Conservation (phyloP, 208 protist species). For the Porcisia deanei region DNA sequence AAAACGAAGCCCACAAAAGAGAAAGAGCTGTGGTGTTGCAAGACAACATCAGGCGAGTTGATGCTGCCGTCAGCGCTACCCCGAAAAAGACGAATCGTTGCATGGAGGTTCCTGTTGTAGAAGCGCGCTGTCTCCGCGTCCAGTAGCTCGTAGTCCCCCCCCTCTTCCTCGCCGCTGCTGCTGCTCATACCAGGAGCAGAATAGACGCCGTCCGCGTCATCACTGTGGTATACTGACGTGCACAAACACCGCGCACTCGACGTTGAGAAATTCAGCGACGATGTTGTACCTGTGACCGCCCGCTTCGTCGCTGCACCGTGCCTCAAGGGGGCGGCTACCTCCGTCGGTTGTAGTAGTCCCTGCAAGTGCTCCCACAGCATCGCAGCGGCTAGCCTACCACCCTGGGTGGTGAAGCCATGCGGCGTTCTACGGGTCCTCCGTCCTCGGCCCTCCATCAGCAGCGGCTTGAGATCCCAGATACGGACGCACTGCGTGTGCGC, state of each 20-base stretch:
- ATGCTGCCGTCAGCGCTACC: slow-evolving; percentile 55
- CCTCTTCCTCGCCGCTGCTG: slow-evolving; percentile 26
- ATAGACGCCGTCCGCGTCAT: slow-evolving; percentile 15
- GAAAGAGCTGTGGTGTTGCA: slow-evolving; percentile 58
- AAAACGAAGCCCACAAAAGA: slow-evolving; percentile 71
- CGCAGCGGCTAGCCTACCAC: slow-evolving; percentile 30
- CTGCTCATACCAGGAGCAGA: slow-evolving; percentile 6
- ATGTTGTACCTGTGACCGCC: background rate
- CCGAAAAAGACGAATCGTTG: slow-evolving; percentile 59
- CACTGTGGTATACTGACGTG: background rate
- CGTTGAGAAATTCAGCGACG: background rate
- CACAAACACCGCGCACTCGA: background rate
- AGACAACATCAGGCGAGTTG: slow-evolving; percentile 43
- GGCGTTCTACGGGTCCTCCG: slow-evolving; percentile 22
- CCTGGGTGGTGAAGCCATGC: slow-evolving; percentile 21
- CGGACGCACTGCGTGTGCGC: slow-evolving; percentile 41
- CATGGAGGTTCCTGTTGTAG: slow-evolving; percentile 57
- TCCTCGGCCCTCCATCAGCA: slow-evolving; percentile 55
- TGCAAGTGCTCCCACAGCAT: slow-evolving; percentile 49
- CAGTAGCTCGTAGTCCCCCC: slow-evolving; percentile 31
- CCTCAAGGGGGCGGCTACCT: slow-evolving; percentile 1
- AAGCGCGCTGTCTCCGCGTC: slow-evolving; percentile 50
- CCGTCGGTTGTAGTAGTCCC: slow-evolving; percentile 32
- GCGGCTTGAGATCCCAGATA: slow-evolving; percentile 69
- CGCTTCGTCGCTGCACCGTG: background rate